Conservation (phyloP, 2,329 filamentous ascomycete genomes). For the Zasmidium angulare region DNA sequence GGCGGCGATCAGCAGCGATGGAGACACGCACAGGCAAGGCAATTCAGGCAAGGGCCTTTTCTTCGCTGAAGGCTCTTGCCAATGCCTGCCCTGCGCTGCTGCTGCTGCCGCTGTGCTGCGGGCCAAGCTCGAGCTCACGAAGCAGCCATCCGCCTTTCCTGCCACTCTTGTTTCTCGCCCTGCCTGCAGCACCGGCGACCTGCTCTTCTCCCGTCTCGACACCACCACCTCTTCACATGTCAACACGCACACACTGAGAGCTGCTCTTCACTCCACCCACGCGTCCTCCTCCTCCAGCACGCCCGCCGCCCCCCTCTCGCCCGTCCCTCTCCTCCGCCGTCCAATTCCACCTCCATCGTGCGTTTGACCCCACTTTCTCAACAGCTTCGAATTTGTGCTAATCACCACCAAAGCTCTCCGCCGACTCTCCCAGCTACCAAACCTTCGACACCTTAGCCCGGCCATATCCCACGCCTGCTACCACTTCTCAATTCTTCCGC, state of each 20-base stretch:
- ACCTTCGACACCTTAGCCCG: not conserved
- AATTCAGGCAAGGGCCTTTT: too few relatives aligned
- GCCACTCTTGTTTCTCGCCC: too few relatives aligned
- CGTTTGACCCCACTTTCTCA: conserved; percentile 1
- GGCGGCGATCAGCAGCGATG: not conserved
- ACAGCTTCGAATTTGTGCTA: conserved; percentile 5
- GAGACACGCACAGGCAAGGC: too few relatives aligned
- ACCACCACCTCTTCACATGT: too few relatives aligned
- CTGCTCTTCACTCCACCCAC: not conserved
- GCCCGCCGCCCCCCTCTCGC: not conserved
- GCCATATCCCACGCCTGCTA: not conserved
- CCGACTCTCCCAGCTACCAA: not conserved
- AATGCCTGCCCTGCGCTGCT: too few relatives aligned
- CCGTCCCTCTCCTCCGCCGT: not conserved
- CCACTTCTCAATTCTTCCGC: not conserved
- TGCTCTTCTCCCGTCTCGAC: too few relatives aligned
- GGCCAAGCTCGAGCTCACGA: too few relatives aligned
- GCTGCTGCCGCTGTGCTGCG: too few relatives aligned
- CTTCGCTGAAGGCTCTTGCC: too few relatives aligned
- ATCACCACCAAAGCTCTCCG: not conserved
- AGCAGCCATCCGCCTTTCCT: too few relatives aligned
- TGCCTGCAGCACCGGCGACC: too few relatives aligned
- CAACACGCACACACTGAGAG: too few relatives aligned
- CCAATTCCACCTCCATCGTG: not conserved
- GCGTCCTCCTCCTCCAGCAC: conserved; percentile 2